Conservation (phyloP, 768 basidiomycete genomes). For the Mycena olivaceomarginata region DNA sequence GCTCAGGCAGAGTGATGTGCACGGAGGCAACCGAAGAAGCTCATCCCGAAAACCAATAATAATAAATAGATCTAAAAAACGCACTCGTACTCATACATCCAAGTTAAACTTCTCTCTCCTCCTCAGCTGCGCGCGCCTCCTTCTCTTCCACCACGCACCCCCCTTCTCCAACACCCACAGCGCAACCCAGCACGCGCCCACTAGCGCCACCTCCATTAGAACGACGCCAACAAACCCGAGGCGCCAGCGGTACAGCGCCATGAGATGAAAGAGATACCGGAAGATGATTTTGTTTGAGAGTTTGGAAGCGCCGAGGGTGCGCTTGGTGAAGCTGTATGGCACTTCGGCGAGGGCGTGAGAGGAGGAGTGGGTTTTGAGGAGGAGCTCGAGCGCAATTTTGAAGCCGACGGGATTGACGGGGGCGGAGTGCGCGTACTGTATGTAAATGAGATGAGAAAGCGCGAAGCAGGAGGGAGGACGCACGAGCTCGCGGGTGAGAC, state of each 20-base stretch:
- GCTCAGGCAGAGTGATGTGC: neutral
- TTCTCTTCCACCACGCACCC: neutral
- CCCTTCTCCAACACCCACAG: neutral
- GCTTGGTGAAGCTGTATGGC: conserved; percentile 17
- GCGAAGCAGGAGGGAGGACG: conserved; percentile 5
- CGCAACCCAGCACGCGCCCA: conserved; percentile 1
- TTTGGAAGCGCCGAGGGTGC: conserved; percentile 20
- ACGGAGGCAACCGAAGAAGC: too few relatives aligned
- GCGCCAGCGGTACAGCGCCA: conserved; percentile 16
- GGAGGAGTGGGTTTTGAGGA: conserved; percentile 12
- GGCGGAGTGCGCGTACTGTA: neutral
- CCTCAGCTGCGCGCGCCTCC: neutral
- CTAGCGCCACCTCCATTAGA: neutral
- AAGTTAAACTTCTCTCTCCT: neutral
- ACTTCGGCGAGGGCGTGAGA: neutral
- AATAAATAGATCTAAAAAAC: neutral
- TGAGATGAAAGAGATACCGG: conserved; percentile 8
- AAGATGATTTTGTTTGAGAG: neutral
- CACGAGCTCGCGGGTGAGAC: conserved; percentile 18
- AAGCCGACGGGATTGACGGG: conserved; percentile 28
- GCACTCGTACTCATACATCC: neutral
- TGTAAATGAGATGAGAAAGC: neutral
- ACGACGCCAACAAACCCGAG: neutral
- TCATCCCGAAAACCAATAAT: neutral
- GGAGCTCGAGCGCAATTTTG: conserved; percentile 38